Evolutionary conservation across 2,329 filamentous ascomycete genomes (phyloP), one percentile per base, ranked within the genome.

Genomic region (Penicillium verrucosum): DNA sequence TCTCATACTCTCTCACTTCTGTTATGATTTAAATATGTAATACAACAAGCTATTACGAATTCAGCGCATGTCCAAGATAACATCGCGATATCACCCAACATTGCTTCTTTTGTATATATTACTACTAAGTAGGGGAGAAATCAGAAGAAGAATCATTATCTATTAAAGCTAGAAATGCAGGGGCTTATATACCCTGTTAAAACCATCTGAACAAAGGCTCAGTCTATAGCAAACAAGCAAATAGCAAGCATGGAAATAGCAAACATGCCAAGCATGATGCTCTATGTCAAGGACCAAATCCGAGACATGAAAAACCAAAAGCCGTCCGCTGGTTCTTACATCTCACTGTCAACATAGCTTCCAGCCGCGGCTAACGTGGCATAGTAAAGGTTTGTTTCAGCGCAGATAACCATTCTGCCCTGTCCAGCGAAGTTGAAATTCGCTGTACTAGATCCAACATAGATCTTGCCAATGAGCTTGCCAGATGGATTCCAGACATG

Each of bases 401-500:
- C 61, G 32, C 61, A 61, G 18, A 64, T 61, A 2, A 64, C 58
- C 61, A 64, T 64, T 21, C 58, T 32, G 1, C 61, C 60, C n/a
- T 61, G 36, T 5, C 61, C 61, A 5, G 75, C 78, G 60, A 82
- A 81, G 60, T 78, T 75, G 68, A 82, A 82, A 66, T 82, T 82
- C 16, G 79, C 78, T 1, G 61, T 47, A 14, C 52, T 53, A 6
- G 58, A 44, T 23, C 60, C 56, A 66, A 72, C 1, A 67, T 74
- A 49, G 44, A 88, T 82, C 72, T 87, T 88, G 3, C 79, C 73
- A 64, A 88, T 77, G 34, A 82, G 62, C 8, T 60, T 75, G 0
- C 81, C 82, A 5, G 73, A 72, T 0, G 74, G 65, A 60, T 75
- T 77, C 80, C 81, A 85, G 5, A 84, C 75, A 55, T 82, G 77